These are phyloP conservation scores for Myriosclerotinia curreyana DNA, from an alignment of 2,329 filamentous ascomycete genomes.

Conservation along the genomic window DNA sequence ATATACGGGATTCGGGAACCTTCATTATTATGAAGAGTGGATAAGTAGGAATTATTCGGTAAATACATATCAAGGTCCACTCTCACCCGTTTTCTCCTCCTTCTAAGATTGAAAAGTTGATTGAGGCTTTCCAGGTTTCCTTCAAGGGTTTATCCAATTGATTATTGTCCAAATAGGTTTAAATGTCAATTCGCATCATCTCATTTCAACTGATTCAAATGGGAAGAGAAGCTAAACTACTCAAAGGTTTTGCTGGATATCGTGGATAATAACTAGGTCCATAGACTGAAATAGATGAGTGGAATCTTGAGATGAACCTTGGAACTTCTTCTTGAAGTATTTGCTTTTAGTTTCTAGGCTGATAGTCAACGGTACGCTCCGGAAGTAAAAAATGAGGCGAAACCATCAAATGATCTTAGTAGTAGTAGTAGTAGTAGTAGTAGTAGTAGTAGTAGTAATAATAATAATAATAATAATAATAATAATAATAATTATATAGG, in stretches of 20 bases:
- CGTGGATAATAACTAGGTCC: neutral
- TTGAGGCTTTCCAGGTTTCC: conserved; percentile 12
- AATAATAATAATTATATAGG: no score
- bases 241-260: conserved; percentile 15
- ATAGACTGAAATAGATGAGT: neutral
- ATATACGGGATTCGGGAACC: conserved; percentile 4
- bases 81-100: conserved; percentile 16
- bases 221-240: conserved; percentile 2
- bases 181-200: conserved; percentile 15
- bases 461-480: neutral
- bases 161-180: conserved; percentile 4
- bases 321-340: no score
- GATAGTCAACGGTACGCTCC: conserved; percentile 15
- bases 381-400: conserved; percentile 8
- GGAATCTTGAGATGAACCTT: neutral
- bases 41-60: conserved; percentile 5
- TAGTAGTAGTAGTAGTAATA: neutral
- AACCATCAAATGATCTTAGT: conserved; percentile 18
- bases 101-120: conserved; percentile 1
- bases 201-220: conserved; percentile 16
- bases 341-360: conserved; percentile 6
- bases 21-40: neutral
- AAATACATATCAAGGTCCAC: conserved; percentile 16
- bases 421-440: neutral
- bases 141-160: neutral